These are phyloP conservation scores for Phytophthora sansomeana DNA, from an alignment of 352 stramenopile genomes.

Conservation along the genomic window DNA sequence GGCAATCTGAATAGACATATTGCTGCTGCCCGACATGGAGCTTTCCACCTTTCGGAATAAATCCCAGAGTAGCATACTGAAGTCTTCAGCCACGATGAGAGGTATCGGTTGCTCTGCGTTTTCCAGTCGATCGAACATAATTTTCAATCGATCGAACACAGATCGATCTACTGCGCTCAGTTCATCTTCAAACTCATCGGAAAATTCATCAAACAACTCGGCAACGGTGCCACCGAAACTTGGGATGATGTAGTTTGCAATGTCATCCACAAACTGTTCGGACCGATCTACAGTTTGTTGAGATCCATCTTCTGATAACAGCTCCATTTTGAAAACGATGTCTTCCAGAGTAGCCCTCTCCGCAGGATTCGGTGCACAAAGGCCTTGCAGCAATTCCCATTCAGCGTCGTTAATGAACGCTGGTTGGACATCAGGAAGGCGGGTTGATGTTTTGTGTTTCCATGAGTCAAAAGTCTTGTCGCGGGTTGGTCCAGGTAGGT, in stretches of 20 bases:
- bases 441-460: conserved; percentile 28
- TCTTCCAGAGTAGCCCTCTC: conserved; percentile 28
- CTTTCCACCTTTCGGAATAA: conserved; percentile 25
- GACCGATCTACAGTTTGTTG: background rate
- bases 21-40: background rate
- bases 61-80: conserved; percentile 21
- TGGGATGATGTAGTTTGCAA: conserved; percentile 15
- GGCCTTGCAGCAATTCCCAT: conserved; percentile 30
- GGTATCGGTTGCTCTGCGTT: conserved; percentile 12
- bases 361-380: conserved; percentile 22
- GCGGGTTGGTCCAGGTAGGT: conserved; percentile 20
- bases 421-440: conserved; percentile 24
- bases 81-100: conserved; percentile 28
- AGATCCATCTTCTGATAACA: conserved; percentile 2
- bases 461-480: conserved; percentile 36
- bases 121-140: conserved; percentile 27
- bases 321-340: conserved; percentile 32
- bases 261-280: conserved; percentile 4
- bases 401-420: conserved; percentile 27
- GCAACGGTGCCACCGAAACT: conserved; percentile 9
- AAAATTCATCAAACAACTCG: conserved; percentile 16
- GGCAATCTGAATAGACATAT: conserved; percentile 24
- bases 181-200: conserved; percentile 1
- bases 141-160: conserved; percentile 26
- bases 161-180: conserved; percentile 16